Conservation (phyloP, 148 eudicot genomes). For the Simmondsia chinensis region DNA sequence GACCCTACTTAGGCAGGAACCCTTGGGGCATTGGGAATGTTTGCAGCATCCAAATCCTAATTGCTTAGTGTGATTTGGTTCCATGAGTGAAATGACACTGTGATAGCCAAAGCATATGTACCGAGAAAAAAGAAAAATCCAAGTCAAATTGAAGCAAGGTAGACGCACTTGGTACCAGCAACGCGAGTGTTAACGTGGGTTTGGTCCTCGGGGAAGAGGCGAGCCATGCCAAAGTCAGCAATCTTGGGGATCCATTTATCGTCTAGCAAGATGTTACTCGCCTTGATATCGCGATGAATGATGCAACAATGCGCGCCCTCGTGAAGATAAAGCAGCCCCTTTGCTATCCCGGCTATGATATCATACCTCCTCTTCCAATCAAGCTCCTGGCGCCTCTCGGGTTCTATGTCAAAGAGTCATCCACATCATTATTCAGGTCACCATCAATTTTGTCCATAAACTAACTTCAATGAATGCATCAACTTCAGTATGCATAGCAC, state of each 20-base stretch:
- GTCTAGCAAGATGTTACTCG: constrained; percentile 75
- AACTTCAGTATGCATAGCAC: not conserved
- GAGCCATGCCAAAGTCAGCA: constrained; percentile 96
- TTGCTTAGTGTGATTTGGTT: no score
- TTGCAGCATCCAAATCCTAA: no score
- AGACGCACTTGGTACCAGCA: constrained; percentile 86
- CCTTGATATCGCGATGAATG: constrained; percentile 87
- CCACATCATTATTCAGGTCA: not conserved
- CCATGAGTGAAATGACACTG: no score
- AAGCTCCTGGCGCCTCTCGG: constrained; percentile 31
- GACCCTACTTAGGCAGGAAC: no score
- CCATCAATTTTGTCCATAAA: not conserved
- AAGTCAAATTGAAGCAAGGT: not conserved
- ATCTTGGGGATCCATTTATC: constrained; percentile 85
- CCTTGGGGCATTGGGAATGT: no score
- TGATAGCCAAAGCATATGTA: not conserved
- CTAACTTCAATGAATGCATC: not conserved
- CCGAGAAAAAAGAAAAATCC: not conserved
- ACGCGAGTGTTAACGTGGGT: constrained; percentile 81
- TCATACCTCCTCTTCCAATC: constrained; percentile 72
- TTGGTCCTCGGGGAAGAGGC: constrained; percentile 72
- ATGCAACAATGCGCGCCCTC: constrained; percentile 60
- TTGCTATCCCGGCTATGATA: constrained; percentile 54
- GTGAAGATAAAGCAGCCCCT: constrained; percentile 77
- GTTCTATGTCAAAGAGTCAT: constrained; percentile 22